A percentile compares a stretch with the other conserved stretches of the same genome.
Evolutionary conservation across 106 monocot species (phyloP).

Genomic region (Dendrobium huoshanense): DNA sequence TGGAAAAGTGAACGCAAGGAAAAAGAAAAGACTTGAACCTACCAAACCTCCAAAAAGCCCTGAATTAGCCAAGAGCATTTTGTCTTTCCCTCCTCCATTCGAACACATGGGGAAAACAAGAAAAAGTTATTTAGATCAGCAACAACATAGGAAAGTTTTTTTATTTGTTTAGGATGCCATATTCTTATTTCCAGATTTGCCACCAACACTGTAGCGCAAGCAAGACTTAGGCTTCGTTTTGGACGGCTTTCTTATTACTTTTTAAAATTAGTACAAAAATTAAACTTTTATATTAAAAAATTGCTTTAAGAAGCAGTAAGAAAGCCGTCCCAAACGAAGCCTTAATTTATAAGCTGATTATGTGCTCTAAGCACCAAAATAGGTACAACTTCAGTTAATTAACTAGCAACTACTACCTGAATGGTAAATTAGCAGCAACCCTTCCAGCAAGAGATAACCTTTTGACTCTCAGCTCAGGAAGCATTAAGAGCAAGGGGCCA

Average conservation of each 20-base stretch:
- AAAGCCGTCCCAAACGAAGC: too few relatives aligned
- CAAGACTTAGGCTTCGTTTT: not conserved
- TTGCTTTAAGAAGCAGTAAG: too few relatives aligned
- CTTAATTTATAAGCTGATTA: not conserved
- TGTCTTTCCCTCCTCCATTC: slow-evolving; percentile 2
- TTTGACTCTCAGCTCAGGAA: slow-evolving; percentile 3
- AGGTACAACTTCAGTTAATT: not conserved
- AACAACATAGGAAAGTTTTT: not conserved
- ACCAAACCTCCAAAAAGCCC: not conserved
- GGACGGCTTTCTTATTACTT: too few relatives aligned
- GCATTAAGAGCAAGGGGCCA: not conserved
- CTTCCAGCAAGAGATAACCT: not conserved
- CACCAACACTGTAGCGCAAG: not conserved
- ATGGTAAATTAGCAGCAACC: not conserved
- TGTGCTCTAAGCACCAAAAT: not conserved
- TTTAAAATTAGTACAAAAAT: too few relatives aligned
- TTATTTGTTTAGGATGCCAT: not conserved
- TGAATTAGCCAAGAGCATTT: slow-evolving; percentile 1
- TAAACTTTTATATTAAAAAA: too few relatives aligned
- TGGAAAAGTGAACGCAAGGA: not conserved
- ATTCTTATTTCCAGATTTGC: not conserved
- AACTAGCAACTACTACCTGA: not conserved
- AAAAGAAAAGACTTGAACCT: not conserved
- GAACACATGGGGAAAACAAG: slow-evolving; percentile 1
- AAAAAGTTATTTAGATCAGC: not conserved